Conservation (phyloP, 495 filamentous ascomycete genomes). For the Hypoxylon crocopeplum region DNA sequence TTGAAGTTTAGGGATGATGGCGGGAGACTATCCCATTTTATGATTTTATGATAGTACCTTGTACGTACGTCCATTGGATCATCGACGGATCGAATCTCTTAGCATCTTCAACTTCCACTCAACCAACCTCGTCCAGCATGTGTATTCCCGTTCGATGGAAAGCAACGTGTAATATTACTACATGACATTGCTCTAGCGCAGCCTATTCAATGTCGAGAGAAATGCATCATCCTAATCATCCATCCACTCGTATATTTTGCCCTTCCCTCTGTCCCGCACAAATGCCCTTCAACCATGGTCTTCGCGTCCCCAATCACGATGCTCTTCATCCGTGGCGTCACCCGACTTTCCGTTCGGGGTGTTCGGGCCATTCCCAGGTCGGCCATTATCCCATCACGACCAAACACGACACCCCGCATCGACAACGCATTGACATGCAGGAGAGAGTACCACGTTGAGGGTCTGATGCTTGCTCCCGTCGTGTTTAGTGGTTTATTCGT, state of each 20-base stretch:
- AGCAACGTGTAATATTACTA: no score
- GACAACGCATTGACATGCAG: constrained; percentile 20
- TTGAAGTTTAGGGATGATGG: no score
- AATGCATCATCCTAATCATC: constrained; percentile 28
- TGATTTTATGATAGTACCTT: no score
- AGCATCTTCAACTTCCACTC: no score
- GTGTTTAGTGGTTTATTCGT: constrained; percentile 72
- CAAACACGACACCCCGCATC: constrained; percentile 38
- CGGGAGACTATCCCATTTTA: no score
- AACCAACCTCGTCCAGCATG: no score
- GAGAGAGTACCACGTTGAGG: constrained; percentile 55
- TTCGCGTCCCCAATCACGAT: constrained; percentile 31
- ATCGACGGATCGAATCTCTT: no score
- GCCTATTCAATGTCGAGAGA: no score
- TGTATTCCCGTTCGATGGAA: no score
- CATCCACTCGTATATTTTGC: constrained; percentile 33
- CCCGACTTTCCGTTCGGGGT: constrained; percentile 26
- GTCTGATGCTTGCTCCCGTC: constrained; percentile 66
- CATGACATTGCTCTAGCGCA: no score
- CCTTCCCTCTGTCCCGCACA: constrained; percentile 29
- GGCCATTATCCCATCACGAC: constrained; percentile 26
- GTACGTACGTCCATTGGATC: no score
- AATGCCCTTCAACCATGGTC: constrained; percentile 27
- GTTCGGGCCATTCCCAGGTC: constrained; percentile 20
- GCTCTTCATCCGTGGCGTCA: constrained; percentile 16